Evolutionary conservation across 23 red algal species (phyloP).

Genomic region (Gracilariopsis chorda): DNA sequence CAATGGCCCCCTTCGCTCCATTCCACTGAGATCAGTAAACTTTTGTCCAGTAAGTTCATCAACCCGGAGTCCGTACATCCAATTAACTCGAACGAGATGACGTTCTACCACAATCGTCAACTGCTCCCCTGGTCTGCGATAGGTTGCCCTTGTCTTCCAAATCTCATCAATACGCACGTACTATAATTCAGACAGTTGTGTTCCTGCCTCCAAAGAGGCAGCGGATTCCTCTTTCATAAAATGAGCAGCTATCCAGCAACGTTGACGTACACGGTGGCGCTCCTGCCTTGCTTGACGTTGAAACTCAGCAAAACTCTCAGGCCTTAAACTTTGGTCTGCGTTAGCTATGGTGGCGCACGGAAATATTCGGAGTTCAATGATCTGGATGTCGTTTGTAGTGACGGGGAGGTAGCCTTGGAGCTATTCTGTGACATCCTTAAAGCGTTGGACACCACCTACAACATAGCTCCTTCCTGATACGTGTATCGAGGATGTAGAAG

Average conservation of each 20-base stretch:
- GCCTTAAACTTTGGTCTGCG: not conserved
- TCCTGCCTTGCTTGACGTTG: not conserved
- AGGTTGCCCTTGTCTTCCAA: not conserved
- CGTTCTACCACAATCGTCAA: not conserved
- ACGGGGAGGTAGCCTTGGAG: not conserved
- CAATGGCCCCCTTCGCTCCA: no score
- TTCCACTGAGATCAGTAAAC: no score
- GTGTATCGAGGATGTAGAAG: not conserved
- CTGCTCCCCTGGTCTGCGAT: not conserved
- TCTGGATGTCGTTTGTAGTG: not conserved
- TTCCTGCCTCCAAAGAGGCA: not conserved
- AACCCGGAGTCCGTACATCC: not conserved
- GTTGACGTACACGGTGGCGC: not conserved
- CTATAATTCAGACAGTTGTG: not conserved
- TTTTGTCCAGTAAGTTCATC: not conserved
- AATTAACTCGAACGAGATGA: not conserved
- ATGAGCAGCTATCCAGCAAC: not conserved
- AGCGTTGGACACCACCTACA: not conserved
- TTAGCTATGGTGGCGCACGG: not conserved
- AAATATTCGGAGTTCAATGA: not conserved
- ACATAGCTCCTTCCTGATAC: not conserved
- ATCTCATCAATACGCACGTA: not conserved
- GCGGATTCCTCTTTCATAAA: not conserved
- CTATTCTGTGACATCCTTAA: not conserved
- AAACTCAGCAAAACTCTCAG: not conserved